Conservation (phyloP, 2,329 filamentous ascomycete genomes). For the Fonsecaea pugnacius region DNA sequence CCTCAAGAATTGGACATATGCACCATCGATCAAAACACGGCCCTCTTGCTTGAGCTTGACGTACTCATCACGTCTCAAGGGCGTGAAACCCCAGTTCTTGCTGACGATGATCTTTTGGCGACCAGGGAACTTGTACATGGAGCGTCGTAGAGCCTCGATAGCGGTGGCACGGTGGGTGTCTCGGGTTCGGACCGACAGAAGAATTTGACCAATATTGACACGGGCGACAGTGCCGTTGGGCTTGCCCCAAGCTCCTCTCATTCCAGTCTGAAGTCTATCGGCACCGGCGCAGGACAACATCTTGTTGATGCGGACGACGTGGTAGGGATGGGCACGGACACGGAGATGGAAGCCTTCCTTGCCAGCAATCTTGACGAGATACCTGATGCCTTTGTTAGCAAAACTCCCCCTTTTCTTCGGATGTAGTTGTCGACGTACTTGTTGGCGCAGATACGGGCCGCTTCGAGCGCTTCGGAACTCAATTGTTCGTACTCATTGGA, state of each 20-base stretch:
- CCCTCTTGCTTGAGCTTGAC: conserved; percentile 91
- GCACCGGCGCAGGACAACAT: conserved; percentile 99
- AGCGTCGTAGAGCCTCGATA: conserved; percentile 98
- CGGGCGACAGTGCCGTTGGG: conserved; percentile 98
- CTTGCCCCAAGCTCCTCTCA: conserved; percentile 99
- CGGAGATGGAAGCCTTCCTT: conserved; percentile 75
- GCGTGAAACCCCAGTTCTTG: conserved; percentile 99
- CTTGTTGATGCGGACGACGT: conserved; percentile 99
- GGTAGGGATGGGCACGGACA: conserved; percentile 93
- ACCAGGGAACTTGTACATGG: conserved; percentile 99
- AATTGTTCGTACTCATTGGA: conserved; percentile 99
- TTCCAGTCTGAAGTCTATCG: conserved; percentile 99
- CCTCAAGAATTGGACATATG: conserved; percentile 98
- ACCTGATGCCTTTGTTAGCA: conserved; percentile 48
- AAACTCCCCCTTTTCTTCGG: conserved; percentile 7
- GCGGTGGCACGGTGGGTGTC: conserved; percentile 89
- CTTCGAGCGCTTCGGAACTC: conserved; percentile 98
- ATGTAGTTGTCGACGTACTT: conserved; percentile 64
- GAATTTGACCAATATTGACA: conserved; percentile 99
- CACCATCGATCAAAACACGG: conserved; percentile 94
- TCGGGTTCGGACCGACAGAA: conserved; percentile 95
- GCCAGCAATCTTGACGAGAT: conserved; percentile 70
- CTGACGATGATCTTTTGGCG: conserved; percentile 99
- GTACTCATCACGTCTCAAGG: conserved; percentile 97
- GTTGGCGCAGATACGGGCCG: conserved; percentile 99